These are phyloP conservation scores for Tricholoma furcatifolium DNA, from an alignment of 768 basidiomycete species.

Conservation along the genomic window DNA sequence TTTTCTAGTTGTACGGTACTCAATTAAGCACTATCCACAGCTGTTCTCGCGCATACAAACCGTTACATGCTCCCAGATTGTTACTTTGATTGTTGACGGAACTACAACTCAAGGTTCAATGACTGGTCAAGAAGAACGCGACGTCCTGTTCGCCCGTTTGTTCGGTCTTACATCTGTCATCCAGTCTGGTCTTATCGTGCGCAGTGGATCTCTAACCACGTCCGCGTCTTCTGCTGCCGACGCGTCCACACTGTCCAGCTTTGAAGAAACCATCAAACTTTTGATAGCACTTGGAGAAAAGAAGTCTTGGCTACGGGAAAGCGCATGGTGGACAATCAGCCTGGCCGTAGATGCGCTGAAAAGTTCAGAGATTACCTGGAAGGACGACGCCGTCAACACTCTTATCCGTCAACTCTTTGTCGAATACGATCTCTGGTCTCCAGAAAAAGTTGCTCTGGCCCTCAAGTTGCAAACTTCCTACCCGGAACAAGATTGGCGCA, in stretches of 20 bases:
- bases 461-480: constrained; percentile 63
- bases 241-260: constrained; percentile 59
- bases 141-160: constrained; percentile 86
- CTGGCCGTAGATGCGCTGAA: constrained; percentile 62
- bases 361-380: constrained; percentile 67
- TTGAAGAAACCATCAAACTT: constrained; percentile 53
- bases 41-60: constrained; percentile 76
- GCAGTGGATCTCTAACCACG: constrained; percentile 50
- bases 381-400: constrained; percentile 54
- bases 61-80: constrained; percentile 73
- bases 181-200: constrained; percentile 79
- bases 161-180: constrained; percentile 88
- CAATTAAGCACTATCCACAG: constrained; percentile 35
- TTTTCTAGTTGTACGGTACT: neutral
- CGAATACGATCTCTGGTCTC: constrained; percentile 67
- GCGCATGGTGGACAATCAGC: constrained; percentile 81
- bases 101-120: constrained; percentile 74
- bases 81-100: constrained; percentile 70
- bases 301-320: constrained; percentile 90
- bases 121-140: constrained; percentile 91
- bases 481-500: constrained; percentile 68
- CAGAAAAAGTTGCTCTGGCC: constrained; percentile 84
- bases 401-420: constrained; percentile 53
- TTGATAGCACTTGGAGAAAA: constrained; percentile 72
- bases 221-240: constrained; percentile 52